Evolutionary conservation across 1,284 basidiomycete genomes (phyloP).

Genomic region (Pulveroboletus ridleyi): DNA sequence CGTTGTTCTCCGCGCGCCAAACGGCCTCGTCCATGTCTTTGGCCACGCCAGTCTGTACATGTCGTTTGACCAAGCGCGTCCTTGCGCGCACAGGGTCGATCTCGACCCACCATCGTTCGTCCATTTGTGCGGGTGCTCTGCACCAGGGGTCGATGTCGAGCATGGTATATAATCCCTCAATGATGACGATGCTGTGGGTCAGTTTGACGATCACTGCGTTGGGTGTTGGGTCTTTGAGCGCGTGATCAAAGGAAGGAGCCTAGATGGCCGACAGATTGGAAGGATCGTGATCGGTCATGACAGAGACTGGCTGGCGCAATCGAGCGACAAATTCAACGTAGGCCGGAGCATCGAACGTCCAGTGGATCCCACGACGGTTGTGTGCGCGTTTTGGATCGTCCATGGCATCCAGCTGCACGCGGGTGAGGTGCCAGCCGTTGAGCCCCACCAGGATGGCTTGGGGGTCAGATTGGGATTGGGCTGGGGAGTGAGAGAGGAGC

Average conservation of each 20-base stretch:
- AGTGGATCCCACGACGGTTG: slow-evolving; percentile 74
- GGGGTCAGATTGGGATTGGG: not conserved
- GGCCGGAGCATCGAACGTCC: slow-evolving; percentile 62
- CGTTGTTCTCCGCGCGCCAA: slow-evolving; percentile 77
- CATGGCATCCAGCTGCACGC: slow-evolving; percentile 40
- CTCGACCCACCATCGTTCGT: slow-evolving; percentile 83
- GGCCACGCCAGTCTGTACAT: slow-evolving; percentile 79
- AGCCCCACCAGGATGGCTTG: too few relatives aligned
- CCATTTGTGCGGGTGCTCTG: slow-evolving; percentile 68
- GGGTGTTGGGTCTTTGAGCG: slow-evolving; percentile 62
- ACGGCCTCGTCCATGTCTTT: slow-evolving; percentile 68
- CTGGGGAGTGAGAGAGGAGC: too few relatives aligned
- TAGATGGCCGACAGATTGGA: slow-evolving; percentile 44
- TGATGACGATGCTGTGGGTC: too few relatives aligned
- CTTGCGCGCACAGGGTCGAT: slow-evolving; percentile 63
- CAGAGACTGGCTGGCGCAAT: slow-evolving; percentile 42
- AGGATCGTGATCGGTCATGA: not conserved
- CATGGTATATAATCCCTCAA: too few relatives aligned
- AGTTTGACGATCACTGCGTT: too few relatives aligned
- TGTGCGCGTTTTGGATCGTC: slow-evolving; percentile 77
- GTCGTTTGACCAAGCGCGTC: slow-evolving; percentile 72
- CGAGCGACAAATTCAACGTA: too few relatives aligned
- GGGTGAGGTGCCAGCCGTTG: too few relatives aligned
- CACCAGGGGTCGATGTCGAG: slow-evolving; percentile 73
- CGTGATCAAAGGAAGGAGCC: slow-evolving; percentile 81